Base-by-base conservation (phyloP, 305 asterid genomes). In the Salvia sclarea region DNA sequence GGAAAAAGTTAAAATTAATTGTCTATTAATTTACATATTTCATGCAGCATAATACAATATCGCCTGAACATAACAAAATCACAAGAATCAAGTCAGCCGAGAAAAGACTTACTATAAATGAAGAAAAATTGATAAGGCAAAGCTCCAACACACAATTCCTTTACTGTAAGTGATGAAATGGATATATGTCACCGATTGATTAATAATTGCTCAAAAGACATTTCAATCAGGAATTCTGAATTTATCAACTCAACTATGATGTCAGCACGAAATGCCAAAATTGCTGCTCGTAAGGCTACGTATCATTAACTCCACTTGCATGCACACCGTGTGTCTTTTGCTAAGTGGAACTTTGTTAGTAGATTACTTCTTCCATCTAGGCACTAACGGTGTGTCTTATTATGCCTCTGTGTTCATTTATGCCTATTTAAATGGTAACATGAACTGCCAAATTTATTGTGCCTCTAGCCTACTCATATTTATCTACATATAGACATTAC, bases 321-420 rank as follows among this genome's bases (percentile, higher is more conserved):
- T 86, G 91, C 76, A 72, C 72, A 79, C 84, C 91, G 86, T 76
- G 91, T 84, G 90, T 86, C 94, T 77, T 70, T 75, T 77, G 63
- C 62, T 60, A 72, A 57, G 64, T 66, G 64, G 52, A 73, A 47
- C 73, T 77, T 68, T 67, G 33, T 61, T 62, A 76, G 66, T 35
- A 53, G 79, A 78, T 66, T 73, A 60, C 83, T 77, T 79, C 76
- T 57, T 78, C 74, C 81, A 82, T 73, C 83, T 74, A 72, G 70
- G 66, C 66, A 33, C 18, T 43, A 50, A 22, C 66, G 70, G 72
- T 76, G 79, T 57, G 78, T 79, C 82, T 72, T 75, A 76, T 57
- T 79, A 53, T 79, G 76, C 66, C 77, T 43, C 49, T 64, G 64
- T 63, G 41, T 56, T 72, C 43, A 61, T 53, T 72, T 59, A 55